A percentile compares a stretch with the other conserved stretches of the same genome.
These are phyloP conservation scores for Cercospora citrullina DNA, from an alignment of 2,329 filamentous ascomycete genomes.

Conservation along the genomic window DNA sequence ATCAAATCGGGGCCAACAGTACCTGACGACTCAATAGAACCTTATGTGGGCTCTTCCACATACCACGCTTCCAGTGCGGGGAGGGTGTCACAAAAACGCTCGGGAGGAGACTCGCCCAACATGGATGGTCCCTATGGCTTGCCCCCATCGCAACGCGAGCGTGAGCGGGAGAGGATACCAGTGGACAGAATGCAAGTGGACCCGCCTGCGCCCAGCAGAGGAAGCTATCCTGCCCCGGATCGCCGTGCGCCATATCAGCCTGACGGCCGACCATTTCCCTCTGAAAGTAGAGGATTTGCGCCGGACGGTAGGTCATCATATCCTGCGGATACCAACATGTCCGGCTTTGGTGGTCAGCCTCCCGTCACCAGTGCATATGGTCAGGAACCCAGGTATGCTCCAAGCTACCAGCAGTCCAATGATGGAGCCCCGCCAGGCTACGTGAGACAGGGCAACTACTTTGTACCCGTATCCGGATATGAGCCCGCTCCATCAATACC, in stretches of 20 bases:
- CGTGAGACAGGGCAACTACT: slow-evolving; percentile 38
- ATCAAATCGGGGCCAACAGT: slow-evolving; percentile 45
- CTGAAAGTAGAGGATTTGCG: slow-evolving; percentile 29
- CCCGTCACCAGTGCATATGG: slow-evolving; percentile 31
- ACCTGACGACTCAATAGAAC: slow-evolving; percentile 37
- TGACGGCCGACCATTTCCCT: slow-evolving; percentile 30
- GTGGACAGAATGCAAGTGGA: slow-evolving; percentile 36
- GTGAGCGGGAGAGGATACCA: slow-evolving; percentile 27
- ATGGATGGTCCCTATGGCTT: slow-evolving; percentile 36
- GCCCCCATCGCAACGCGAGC: slow-evolving; percentile 21
- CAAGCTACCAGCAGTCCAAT: slow-evolving; percentile 28
- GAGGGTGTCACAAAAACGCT: slow-evolving; percentile 45
- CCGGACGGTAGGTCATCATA: slow-evolving; percentile 32
- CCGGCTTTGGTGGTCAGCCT: slow-evolving; percentile 30
- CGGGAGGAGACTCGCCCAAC: slow-evolving; percentile 40
- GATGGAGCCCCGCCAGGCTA: slow-evolving; percentile 39
- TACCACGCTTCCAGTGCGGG: slow-evolving; percentile 47
- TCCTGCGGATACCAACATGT: slow-evolving; percentile 30
- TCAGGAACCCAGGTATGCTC: slow-evolving; percentile 37
- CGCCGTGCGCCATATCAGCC: slow-evolving; percentile 28
- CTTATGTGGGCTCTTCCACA: slow-evolving; percentile 39
- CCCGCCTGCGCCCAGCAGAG: slow-evolving; percentile 30
- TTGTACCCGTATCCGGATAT: slow-evolving; percentile 37
- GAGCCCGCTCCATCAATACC: slow-evolving; percentile 30
- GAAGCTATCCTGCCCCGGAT: slow-evolving; percentile 25